Conservation (phyloP, 106 monocot genomes). For the Dioscorea zingiberensis region DNA sequence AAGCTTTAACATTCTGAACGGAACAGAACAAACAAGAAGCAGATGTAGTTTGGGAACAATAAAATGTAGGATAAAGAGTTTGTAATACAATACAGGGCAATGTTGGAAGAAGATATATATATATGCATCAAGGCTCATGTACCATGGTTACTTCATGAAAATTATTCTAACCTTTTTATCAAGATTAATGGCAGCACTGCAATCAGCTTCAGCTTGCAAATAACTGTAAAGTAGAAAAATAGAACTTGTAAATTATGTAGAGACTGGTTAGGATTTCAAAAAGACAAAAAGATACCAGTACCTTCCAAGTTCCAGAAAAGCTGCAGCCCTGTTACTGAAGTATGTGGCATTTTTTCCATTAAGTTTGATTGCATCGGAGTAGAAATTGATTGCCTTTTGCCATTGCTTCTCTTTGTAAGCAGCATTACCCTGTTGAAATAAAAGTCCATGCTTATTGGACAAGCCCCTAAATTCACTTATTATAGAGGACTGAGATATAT, state of each 20-base stretch:
- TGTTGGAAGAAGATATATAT: too few relatives aligned
- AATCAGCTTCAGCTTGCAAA: slow-evolving; percentile 91
- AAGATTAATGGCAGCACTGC: slow-evolving; percentile 71
- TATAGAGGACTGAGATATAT: too few relatives aligned
- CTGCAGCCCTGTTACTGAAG: slow-evolving; percentile 93
- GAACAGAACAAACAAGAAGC: slow-evolving; percentile 1
- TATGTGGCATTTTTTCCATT: slow-evolving; percentile 80
- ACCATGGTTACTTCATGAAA: not conserved
- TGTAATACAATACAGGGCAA: too few relatives aligned
- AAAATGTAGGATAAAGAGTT: too few relatives aligned
- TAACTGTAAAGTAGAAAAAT: slow-evolving; percentile 56
- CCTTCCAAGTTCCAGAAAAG: slow-evolving; percentile 87
- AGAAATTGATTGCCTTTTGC: slow-evolving; percentile 81
- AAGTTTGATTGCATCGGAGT: slow-evolving; percentile 93
- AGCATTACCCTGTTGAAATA: slow-evolving; percentile 57
- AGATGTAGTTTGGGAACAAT: too few relatives aligned
- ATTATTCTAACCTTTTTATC: slow-evolving; percentile 85
- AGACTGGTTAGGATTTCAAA: not conserved
- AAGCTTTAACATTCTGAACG: slow-evolving; percentile 87
- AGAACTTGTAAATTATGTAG: slow-evolving; percentile 4
- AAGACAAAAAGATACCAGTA: slow-evolving; percentile 23
- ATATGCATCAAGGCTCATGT: too few relatives aligned
- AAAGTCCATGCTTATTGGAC: too few relatives aligned
- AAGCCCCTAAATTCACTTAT: too few relatives aligned
- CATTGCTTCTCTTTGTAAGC: slow-evolving; percentile 93